Conservation (phyloP, 1,284 basidiomycete species). For the Volvariella surrecta region DNA sequence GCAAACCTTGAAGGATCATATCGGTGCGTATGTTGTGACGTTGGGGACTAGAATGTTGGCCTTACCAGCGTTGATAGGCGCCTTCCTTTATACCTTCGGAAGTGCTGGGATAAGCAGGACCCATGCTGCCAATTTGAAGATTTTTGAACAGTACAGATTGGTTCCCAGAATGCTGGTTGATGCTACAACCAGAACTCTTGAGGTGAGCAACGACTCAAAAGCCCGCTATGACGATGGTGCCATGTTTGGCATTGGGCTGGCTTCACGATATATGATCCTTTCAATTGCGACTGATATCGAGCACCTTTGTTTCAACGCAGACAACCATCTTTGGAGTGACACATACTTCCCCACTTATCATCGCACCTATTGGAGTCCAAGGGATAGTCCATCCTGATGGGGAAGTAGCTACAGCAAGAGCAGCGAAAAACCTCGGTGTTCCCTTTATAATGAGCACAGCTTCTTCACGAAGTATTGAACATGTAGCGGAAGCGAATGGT, state of each 20-base stretch:
- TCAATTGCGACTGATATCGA: not conserved
- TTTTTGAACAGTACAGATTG: constrained; percentile 53
- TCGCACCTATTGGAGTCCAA: constrained; percentile 74
- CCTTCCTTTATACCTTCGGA: constrained; percentile 55
- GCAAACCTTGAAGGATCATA: constrained; percentile 35
- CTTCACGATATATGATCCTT: not conserved
- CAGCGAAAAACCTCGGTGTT: constrained; percentile 54
- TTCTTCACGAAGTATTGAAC: constrained; percentile 62
- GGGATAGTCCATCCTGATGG: constrained; percentile 59
- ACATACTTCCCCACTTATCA: constrained; percentile 52
- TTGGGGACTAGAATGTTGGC: too few species aligned
- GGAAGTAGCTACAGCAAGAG: constrained; percentile 61
- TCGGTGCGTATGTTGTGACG: constrained; percentile 31
- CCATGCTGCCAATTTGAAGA: constrained; percentile 43
- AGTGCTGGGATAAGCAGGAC: constrained; percentile 55
- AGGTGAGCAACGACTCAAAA: constrained; percentile 28
- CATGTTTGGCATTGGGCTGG: too few species aligned
- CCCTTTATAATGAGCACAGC: constrained; percentile 71
- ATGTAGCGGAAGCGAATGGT: constrained; percentile 60
- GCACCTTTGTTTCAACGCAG: constrained; percentile 21
- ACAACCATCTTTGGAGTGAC: constrained; percentile 65
- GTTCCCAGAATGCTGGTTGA: constrained; percentile 75
- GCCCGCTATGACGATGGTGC: not conserved
- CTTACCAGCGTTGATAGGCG: constrained; percentile 27
- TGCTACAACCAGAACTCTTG: constrained; percentile 51